Evolutionary conservation across 2,329 filamentous ascomycete species (phyloP), one percentile per base, ranked within the genome.

Genomic region (Pseudogymnoascus sp.): DNA sequence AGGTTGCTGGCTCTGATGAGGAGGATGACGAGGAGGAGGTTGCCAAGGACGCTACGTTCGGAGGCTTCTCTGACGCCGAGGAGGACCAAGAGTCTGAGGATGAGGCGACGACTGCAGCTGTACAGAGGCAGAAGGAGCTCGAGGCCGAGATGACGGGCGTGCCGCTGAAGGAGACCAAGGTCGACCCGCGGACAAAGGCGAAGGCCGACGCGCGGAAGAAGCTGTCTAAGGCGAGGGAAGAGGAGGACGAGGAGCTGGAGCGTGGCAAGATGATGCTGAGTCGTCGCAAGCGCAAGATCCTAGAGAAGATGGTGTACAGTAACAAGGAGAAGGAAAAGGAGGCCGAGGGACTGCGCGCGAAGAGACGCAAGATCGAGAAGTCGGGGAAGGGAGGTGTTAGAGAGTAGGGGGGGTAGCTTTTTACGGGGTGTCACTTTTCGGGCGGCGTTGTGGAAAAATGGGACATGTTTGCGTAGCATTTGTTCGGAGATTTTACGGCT

Each of bases 251-350:
- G 77, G 93, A 98, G 72, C 78, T 96, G 65, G 92, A 96, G 77
- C 84, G 93, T 67, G 89, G 91, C 75, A 97, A 96, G 85, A 95
- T 96, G 80, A 99, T 99, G 95, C 88, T 98, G 81, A 90, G 90
- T 77, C 90, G 96, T 77, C 95, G 96, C 85, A 99, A 98, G 87
- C 84, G 95, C 73, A 97, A 97, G 86, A 80, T 97, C 73, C 89
- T 93, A 70, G 95, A 98, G 81, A 95, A 97, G 81, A 99, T 99
- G 91, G 83, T 92, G 74, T 96, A 96, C 78, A 92, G 87, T 67
- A 96, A 97, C 78, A 93, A 89, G 79, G 93, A 95, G 83, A 90
- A 92, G 81, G 93, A 93, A 70, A 89, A 87, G 25, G 92, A 96
- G 79, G 90, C 93, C 60, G 89, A 93, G 80, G 90, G 88, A 79